Base-by-base conservation (phyloP, 352 stramenopile genomes). In the Phytophthora tubulina region DNA sequence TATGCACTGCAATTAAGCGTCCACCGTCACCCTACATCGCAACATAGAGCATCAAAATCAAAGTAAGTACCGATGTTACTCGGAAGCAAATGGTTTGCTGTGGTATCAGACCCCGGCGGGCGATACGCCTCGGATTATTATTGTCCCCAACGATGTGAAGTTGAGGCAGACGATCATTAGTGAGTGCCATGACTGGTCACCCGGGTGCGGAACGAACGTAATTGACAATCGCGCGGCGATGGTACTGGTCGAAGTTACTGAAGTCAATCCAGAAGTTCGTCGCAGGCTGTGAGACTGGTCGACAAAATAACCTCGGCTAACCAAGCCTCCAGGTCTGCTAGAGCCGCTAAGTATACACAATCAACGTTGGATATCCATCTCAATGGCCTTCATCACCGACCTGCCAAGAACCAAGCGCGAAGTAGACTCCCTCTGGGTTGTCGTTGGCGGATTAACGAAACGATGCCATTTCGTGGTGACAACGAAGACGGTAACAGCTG, bases 301-400 rank as follows among this genome's bases (percentile, higher is more conserved):
- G 63, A 38, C 27, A 53, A 3, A 65, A 71, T 53, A 71, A 11
- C 55, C 63, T 27, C 41, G 31, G 10, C 27, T 59, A 9, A 65
- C 44, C 1, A 71, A 71, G 32, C 35, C 63, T 4, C 53, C 53
- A 36, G 44, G 63, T 4, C 27, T 71, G 21, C 21, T 70, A 1
- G 42, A 70, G 4, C 33, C 51, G 3, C 14, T 70, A 4, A 57
- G 36, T 15, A 72, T 73, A 4, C 64, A 54, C 8, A 21, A 67
- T 9, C 48, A 61, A n/a, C 2, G 55, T 4, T 72, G 33, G 21
- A 27, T 27, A 27, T 27, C 21, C 21, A 27, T 27, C 21, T 27
- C 1, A 27, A 27, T 27, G 21, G 21, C 21, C 21, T 27, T 27
- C 21, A 27, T 27, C 21, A 27, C 21, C 21, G 21, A 27, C 21